Base-by-base conservation (phyloP, 176 grass and related monocot genomes). In the Phragmites australis region DNA sequence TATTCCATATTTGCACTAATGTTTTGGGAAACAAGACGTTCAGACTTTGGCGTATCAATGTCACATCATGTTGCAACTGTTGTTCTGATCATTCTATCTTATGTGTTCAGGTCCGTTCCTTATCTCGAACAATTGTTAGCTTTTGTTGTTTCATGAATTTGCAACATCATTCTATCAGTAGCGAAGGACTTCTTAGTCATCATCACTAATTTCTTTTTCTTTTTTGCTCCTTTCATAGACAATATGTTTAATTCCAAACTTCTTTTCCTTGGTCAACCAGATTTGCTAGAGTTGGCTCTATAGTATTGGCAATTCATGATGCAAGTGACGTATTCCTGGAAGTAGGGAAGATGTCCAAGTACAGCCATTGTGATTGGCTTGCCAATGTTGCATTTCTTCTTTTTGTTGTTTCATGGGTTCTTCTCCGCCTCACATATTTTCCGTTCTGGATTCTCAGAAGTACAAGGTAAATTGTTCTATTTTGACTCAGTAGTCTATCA, bases 1-100 rank as follows among this genome's bases (percentile, higher is more conserved):
- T 87, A 94, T 80, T 94, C 92, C 39, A 94, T 94, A 84, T 94
- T 94, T 87, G 92, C 92, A 60, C 92, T 94, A 49, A 27, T 94
- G 84, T 94, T 91, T 70, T 94, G 92, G 92, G 92, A 94, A 91
- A 94, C 92, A 80, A 91, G 79, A 72, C 81, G 92, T 23, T 85
- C 92, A 47, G 92, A 94, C 80, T 94, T 91, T 81, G 87, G 87
- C 4, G 89, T 94, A 23, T 94, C 92, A 43, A 89, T 94, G 92
- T 89, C 77, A 43, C 92, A 94, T 87, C 92, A 94, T 75, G 84
- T 94, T 15, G 76, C 92, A 85, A 89, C 72, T 80, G 80, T 65
- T 84, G 45, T 89, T 75, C 84, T 94, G 47, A 91, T 94, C 26
- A 25, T 82, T 56, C 65, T 91, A 62, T 94, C 92, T 77, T 94